Evolutionary conservation across 75 land plant genomes (phyloP).

Genomic region (Sequoia sempervirens): DNA sequence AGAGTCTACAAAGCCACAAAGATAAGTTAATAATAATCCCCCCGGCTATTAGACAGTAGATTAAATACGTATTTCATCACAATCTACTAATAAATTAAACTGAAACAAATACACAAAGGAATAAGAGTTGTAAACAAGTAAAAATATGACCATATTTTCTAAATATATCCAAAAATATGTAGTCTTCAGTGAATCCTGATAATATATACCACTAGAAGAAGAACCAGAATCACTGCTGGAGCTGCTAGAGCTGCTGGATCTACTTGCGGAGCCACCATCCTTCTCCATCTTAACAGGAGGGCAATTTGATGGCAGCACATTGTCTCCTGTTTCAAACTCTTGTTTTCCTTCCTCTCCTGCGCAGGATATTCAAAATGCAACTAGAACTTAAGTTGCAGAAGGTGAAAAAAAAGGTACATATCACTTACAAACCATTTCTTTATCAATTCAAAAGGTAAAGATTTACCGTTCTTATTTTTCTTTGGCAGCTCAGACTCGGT

Average conservation of each 20-base stretch:
- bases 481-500: conserved; percentile 13
- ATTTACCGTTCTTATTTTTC: conserved; percentile 14
- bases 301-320: conserved; percentile 11
- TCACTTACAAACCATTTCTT: not conserved
- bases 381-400: not conserved
- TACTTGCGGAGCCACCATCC: conserved; percentile 28
- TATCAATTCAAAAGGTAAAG: not conserved
- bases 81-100: not conserved
- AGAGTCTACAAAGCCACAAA: conserved; percentile 5
- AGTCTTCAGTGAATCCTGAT: not conserved
- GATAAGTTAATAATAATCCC: not conserved
- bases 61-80: not conserved
- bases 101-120: not conserved
- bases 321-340: conserved; percentile 13
- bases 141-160: not conserved
- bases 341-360: conserved; percentile 13
- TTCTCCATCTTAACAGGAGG: conserved; percentile 27
- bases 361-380: conserved; percentile 8
- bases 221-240: conserved; percentile 73
- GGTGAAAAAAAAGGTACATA: not conserved
- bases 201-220: conserved; percentile 65
- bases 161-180: not conserved
- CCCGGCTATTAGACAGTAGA: not conserved
- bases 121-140: not conserved
- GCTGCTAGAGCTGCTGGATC: conserved; percentile 48